Base-by-base conservation (phyloP, 352 stramenopile species). In the Globisporangium polare region DNA sequence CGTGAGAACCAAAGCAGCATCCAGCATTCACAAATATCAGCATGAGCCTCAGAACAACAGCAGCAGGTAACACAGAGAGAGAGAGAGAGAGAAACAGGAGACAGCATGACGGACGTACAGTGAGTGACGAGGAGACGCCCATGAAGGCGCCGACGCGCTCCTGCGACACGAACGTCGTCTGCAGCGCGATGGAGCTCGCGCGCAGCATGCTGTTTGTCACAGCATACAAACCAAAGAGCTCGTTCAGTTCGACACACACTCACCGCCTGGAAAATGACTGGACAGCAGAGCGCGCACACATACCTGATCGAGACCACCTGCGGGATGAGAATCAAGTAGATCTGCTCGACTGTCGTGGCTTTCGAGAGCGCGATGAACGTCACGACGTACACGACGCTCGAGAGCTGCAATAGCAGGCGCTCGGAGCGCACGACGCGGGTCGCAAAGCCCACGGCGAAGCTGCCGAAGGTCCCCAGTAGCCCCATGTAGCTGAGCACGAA, bases 401-500 rank as follows among this genome's bases (percentile, higher is more conserved):
- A 72, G 42, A 80, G 53, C 67, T 94, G 82, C 51, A 94, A 60
- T 62, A 89, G 60, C 37, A 86, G 58, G n/a, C 71, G 77, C 62
- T 89, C 78, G 5, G 77, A 88, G 50, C 65, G 72, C 12, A 86
- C 63, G 15, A 74, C 45, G 17, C 70, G 71, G 47, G 78, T 77
- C 8, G 80, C 65, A 31, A 80, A 66, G 7, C 81, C 84, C 31
- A 94, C 84, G 1, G 77, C 77, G 27, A 82, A 75, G 58, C 84
- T 91, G 17, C 81, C 79, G 27, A 83, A 60, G 18, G 85, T 83
- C 3, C 80, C 82, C 12, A 94, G 69, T 41, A 90, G 35, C 3
- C 84, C 84, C 78, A 91, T 92, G 73, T 94, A 94, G 62, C 84
- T 92, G 35, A 94, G 69, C 58, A 94, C 51, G 46, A 89, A 92